A percentile compares a stretch with the other conserved stretches of the same genome.
Evolutionary conservation across 495 filamentous ascomycete species (phyloP).

Genomic region (Cercophora sp.): DNA sequence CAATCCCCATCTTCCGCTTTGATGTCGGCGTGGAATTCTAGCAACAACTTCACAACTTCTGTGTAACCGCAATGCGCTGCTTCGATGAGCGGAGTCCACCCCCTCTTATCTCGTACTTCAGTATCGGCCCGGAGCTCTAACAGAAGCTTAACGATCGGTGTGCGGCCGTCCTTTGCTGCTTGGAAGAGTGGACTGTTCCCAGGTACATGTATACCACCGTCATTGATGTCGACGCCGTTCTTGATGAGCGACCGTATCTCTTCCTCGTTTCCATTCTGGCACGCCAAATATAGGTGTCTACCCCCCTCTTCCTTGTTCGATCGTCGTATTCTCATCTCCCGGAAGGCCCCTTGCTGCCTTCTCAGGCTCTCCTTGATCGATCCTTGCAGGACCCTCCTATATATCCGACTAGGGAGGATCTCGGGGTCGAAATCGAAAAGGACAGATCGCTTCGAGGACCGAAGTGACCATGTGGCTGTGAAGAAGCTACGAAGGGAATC

Average conservation of each 20-base stretch:
- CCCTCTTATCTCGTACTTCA: neutral
- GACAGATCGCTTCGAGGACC: constrained; percentile 3
- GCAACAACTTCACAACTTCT: neutral
- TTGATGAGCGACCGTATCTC: too few species aligned
- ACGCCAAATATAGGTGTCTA: too few species aligned
- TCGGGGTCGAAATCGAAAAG: constrained; percentile 16
- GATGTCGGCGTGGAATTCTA: neutral
- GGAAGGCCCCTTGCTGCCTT: neutral
- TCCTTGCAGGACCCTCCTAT: constrained; percentile 5
- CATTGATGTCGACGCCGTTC: too few species aligned
- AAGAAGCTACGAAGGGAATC: constrained; percentile 12
- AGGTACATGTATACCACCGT: too few species aligned
- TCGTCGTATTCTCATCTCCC: too few species aligned
- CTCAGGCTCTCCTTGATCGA: constrained; percentile 8
- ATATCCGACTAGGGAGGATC: constrained; percentile 12
- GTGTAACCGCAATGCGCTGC: neutral
- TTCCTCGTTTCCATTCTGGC: too few species aligned
- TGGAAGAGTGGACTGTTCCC: too few species aligned
- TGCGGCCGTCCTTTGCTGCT: too few species aligned
- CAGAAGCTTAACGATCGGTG: too few species aligned
- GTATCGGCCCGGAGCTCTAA: neutral
- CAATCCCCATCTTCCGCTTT: neutral
- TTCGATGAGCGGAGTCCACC: neutral
- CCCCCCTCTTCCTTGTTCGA: neutral
- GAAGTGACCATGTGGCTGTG: neutral